These are phyloP conservation scores for Isoetes taiwanensis DNA, from an alignment of 75 land plant species.

Conservation along the genomic window DNA sequence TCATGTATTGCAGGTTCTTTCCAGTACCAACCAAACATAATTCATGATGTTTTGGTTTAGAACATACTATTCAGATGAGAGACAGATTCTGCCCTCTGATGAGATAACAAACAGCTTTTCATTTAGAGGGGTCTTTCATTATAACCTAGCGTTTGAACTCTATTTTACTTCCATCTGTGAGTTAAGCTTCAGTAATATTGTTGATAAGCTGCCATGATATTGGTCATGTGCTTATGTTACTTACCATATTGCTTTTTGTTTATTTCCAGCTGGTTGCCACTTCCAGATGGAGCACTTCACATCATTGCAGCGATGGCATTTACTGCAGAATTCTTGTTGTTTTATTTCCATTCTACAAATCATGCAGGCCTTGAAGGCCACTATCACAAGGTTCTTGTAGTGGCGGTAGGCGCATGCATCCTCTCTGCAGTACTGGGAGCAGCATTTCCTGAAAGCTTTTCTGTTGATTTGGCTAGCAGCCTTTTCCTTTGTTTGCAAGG, in stretches of 20 bases:
- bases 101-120: too few relatives aligned
- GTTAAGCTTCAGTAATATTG: too few relatives aligned
- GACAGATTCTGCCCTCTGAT: too few relatives aligned
- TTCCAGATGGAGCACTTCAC: slow-evolving; percentile 61
- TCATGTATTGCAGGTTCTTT: too few relatives aligned
- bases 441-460: slow-evolving; percentile 53
- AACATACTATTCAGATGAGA: too few relatives aligned
- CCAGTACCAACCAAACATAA: too few relatives aligned
- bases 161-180: too few relatives aligned
- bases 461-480: slow-evolving; percentile 51
- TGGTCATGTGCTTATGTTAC: slow-evolving; percentile 1
- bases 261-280: slow-evolving; percentile 43
- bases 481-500: slow-evolving; percentile 75
- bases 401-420: slow-evolving; percentile 67
- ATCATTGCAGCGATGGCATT: slow-evolving; percentile 72
- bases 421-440: slow-evolving; percentile 42
- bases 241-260: background rate
- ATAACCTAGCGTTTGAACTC: too few relatives aligned
- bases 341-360: slow-evolving; percentile 82
- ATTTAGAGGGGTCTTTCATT: too few relatives aligned
- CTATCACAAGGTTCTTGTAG: slow-evolving; percentile 72
- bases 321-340: slow-evolving; percentile 64
- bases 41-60: too few relatives aligned
- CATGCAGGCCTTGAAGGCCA: slow-evolving; percentile 89
- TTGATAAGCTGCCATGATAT: too few relatives aligned